Evolutionary conservation across 768 basidiomycete species (phyloP), one percentile per base, ranked within the genome.

Genomic region (Boletus sp.): DNA sequence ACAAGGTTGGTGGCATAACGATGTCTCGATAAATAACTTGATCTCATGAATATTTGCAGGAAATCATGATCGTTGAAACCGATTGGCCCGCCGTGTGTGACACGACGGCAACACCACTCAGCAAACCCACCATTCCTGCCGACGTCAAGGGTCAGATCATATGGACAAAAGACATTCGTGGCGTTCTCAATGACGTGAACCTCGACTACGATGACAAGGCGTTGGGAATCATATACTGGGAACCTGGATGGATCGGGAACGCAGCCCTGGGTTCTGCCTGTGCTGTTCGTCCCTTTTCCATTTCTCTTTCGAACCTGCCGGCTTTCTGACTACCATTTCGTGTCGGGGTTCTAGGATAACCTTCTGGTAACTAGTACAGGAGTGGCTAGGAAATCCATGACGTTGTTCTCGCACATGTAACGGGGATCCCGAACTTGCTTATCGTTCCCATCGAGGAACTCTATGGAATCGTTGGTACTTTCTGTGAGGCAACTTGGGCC

Each of bases 41-140:
- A 47, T n/a, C 50, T 62, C 20, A 62, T 14, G 12, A 50, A 17
- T 29, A n/a, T 47, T n/a, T 42, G 14, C 35, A 62, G 61, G 39
- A 40, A 6, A 42, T 64, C 36, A 56, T 63, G 40, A 8, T 63
- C 5, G 40, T 51, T 9, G 62, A 63, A 48, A 63, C 62, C 6
- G 33, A 55, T 36, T 63, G 57, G 57, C 62, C 57, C 4, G 44
- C 10, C 17, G 10, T 4, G 3, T 63, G 62, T 17, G 9, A 53
- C 30, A 50, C 47, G 29, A 10, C 5, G 6, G 20, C 37, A 17
- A 48, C 32, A 6, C 37, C 29, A 9, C 62, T 63, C 39, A 55
- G 61, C 33, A 58, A 57, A 62, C 35, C 59, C 5, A 46, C 11
- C n/a, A 50, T 64, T 42, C 9, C 35, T 14, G 47, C 36, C 15